Evolutionary conservation across 2,329 filamentous ascomycete species (phyloP), one percentile per base, ranked within the genome.

Genomic region (Metarhizium guizhouense): DNA sequence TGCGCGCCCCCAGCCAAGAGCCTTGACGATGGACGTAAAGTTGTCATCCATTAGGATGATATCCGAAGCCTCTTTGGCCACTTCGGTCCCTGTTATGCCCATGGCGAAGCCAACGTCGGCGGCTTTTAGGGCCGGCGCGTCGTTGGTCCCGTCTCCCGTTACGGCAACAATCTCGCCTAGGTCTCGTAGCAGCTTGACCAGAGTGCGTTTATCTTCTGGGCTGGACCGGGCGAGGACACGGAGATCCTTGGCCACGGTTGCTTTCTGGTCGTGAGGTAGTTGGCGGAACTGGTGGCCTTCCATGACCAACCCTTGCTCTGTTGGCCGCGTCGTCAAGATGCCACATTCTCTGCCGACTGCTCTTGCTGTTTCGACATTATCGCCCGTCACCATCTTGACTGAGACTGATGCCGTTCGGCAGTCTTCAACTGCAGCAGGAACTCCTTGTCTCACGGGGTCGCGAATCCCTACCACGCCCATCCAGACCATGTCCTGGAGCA

Each of bases 21-120:
- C 84, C 48, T 81, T 86, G 43, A 87, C 79, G 57, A 86, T 87
- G 2, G 83, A 83, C 10, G 76, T 68, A 61, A 86, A 86, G 66
- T 86, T 86, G 59, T 86, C 83, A 60, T 86, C 83, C 64, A 86
- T 76, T 13, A 86, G 73, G 58, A 86, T 83, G 60, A 86, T 86
- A 6, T 82, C 81, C 16, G 82, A 85, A 1, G 83, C 83, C 63
- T 86, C 83, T 68, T 85, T 85, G n/a, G 83, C 84, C 8, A 86
- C 82, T 60, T 86, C 83, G 0, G 83, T 86, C n/a, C 84, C 83
- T 13, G 81, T 78, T 54, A 85, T 78, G 5, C 84, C 84, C 83
- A 86, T 86, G 5, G 83, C 84, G 63, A 86, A 86, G 3, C 83
- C 83, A 1, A 86, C 81, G 62, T 86, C 83, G 1, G 84, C 83